phyloP scores from a whole-genome alignment of 768 basidiomycete genomes.

The Symmetrospora coprosmae region DNA sequence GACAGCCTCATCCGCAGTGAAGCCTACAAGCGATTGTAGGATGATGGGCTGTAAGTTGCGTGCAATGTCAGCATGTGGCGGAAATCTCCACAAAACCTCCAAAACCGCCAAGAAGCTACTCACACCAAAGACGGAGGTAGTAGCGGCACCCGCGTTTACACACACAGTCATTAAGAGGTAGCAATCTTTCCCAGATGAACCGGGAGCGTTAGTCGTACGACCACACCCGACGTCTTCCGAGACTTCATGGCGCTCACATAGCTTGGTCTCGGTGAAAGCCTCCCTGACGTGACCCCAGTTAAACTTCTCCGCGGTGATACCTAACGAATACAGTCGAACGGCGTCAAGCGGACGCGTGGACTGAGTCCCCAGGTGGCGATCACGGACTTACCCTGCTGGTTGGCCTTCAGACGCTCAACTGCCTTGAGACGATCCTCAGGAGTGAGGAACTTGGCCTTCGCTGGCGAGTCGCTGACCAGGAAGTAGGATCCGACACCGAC shows the following conservation, averaged over 20 bases:
- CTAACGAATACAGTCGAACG: too few species aligned
- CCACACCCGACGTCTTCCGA: too few species aligned
- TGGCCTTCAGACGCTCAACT: not conserved
- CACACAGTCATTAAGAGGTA: constrained; percentile 5
- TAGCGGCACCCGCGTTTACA: not conserved
- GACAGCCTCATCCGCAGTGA: constrained; percentile 11
- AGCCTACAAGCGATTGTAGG: constrained; percentile 17
- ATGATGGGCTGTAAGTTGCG: not conserved
- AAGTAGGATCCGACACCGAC: not conserved
- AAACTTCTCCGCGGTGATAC: too few species aligned
- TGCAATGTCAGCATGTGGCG: constrained; percentile 8
- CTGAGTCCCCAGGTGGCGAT: too few species aligned
- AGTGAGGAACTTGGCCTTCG: not conserved
- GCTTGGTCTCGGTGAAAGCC: too few species aligned
- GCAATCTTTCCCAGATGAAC: too few species aligned
- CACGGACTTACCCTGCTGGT: not conserved
- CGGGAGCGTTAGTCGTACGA: too few species aligned
- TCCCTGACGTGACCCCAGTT: too few species aligned
- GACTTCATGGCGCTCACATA: too few species aligned
- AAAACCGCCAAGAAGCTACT: too few species aligned
- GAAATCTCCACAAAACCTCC: not conserved
- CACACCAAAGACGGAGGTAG: not conserved
- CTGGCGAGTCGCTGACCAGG: not conserved
- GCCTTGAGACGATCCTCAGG: constrained; percentile 3
- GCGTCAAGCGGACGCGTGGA: too few species aligned